Base-by-base conservation (phyloP, 1,284 basidiomycete species). In the Pseudozyma pruni region DNA sequence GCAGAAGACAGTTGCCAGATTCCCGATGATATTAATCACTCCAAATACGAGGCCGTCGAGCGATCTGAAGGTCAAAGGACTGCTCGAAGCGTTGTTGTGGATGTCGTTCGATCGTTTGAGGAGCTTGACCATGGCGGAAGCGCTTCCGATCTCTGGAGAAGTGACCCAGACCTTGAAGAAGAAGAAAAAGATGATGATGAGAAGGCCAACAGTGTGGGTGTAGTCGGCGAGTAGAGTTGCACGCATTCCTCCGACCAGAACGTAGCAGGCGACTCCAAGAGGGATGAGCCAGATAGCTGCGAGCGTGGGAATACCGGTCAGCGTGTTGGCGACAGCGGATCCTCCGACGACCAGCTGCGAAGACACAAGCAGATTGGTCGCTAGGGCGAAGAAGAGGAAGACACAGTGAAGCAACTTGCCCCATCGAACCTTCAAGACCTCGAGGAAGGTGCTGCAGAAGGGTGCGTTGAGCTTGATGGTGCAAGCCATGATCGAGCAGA, bases 21-120 rank as follows among this genome's bases (percentile, higher is more conserved):
- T 78, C 10, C 79, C 74, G 50, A 56, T 58, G n/a, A 86, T 88
- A 82, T 93, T 94, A 83, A 94, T 90, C 10, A 94, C 88, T 22
- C 92, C 92, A 72, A 96, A 96, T 58, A 93, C 90, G 23, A 96
- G 84, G 0, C 92, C 93, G 52, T 89, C 87, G 81, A 88, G 88
- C 6, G 89, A 91, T 27, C 91, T 87, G 85, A 96, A 90, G 4
- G 93, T 90, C 20, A 90, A 83, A 80, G 90, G 90, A 4, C 86
- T 87, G 2, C 89, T 88, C 14, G 85, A 83, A 0, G 87, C 87
- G 79, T 90, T 90, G 32, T 87, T 88, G 0, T 83, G 47, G 29
- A 90, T 86, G 0, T 29, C 38, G 88, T 88, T 39, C 80, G 83
- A 25, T 1, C 23, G 81, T 5, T 85, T 81, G 9, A 91, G 85